Base-by-base conservation (phyloP, 2,329 filamentous ascomycete genomes). In the Sarocladiaceae sp. region DNA sequence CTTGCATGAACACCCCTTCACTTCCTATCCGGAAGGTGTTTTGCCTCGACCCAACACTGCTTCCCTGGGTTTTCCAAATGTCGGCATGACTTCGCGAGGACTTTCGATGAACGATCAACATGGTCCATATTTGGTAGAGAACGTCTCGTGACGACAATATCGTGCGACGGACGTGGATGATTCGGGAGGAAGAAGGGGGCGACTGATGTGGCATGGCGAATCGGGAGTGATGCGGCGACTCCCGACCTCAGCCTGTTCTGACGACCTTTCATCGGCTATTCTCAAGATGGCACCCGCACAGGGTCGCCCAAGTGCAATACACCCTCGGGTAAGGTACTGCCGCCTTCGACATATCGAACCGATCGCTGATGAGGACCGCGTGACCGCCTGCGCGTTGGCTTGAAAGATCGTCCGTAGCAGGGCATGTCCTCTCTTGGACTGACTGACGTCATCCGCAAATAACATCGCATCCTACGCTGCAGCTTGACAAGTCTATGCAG, bases 21-120 rank as follows among this genome's bases (percentile, higher is more conserved):
- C 18, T 41, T 41, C n/a, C 37, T n/a, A 41, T 41, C 12, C 9
- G 37, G 37, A 41, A 41, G 37, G 37, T 41, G 37, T 41, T 27
- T 18, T n/a, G n/a, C n/a, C n/a, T n/a, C n/a, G n/a, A n/a, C n/a
- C n/a, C n/a, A n/a, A n/a, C n/a, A n/a, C 19, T 41, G n/a, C 10
- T 18, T 41, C 37, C 15, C 37, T 41, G 3, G 10, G 11, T 19
- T 27, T 18, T 9, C 15, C 18, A 11, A 15, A 27, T 27, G 19
- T 35, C 15, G 11, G 11, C 18, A 19, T 19, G 6, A 18, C 21
- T 20, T 19, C n/a, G 19, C 9, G 33, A 20, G 21, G 19, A 15
- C 33, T 19, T 35, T 20, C n/a, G n/a, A n/a, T n/a, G n/a, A n/a
- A n/a, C n/a, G n/a, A n/a, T n/a, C n/a, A n/a, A n/a, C n/a, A n/a